These are phyloP conservation scores for Acanthamoeba sp. DNA, from an alignment of 208 protist species.

Conservation along the genomic window DNA sequence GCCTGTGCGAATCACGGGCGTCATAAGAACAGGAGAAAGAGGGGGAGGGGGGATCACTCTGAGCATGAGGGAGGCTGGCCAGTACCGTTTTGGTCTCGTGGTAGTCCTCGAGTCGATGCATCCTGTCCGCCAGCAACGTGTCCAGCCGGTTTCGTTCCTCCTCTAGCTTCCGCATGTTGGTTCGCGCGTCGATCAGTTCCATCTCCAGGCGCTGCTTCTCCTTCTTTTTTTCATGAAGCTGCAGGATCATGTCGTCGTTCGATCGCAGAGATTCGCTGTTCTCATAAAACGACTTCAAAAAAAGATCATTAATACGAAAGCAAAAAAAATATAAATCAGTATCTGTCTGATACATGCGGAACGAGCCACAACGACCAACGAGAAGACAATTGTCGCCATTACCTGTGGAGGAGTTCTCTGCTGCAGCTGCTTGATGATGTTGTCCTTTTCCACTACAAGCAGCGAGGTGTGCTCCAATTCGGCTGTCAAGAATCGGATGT, in stretches of 20 bases:
- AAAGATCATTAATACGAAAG: not conserved
- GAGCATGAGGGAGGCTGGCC: no score
- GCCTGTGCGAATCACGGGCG: not conserved
- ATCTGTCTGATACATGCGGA: no score
- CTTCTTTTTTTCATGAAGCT: conserved; percentile 27
- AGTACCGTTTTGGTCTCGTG: conserved; percentile 69
- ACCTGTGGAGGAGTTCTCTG: conserved; percentile 10
- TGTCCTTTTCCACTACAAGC: conserved; percentile 28
- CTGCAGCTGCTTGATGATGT: conserved; percentile 41
- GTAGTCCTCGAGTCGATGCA: conserved; percentile 33
- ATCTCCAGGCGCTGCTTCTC: conserved; percentile 45
- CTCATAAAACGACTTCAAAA: not conserved
- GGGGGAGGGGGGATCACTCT: not conserved
- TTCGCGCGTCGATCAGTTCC: conserved; percentile 47
- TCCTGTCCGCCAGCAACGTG: not conserved
- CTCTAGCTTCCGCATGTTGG: not conserved
- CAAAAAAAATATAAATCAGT: no score
- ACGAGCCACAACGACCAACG: no score
- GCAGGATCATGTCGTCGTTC: conserved; percentile 2
- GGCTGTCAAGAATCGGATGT: conserved; percentile 50
- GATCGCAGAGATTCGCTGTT: not conserved
- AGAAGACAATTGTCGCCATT: no score
- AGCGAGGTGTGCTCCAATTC: conserved; percentile 49
- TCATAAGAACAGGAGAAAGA: not conserved
- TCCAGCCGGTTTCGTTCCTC: conserved; percentile 32